Conservation (phyloP, 2,329 filamentous ascomycete species). For the Penicillium sp. region DNA sequence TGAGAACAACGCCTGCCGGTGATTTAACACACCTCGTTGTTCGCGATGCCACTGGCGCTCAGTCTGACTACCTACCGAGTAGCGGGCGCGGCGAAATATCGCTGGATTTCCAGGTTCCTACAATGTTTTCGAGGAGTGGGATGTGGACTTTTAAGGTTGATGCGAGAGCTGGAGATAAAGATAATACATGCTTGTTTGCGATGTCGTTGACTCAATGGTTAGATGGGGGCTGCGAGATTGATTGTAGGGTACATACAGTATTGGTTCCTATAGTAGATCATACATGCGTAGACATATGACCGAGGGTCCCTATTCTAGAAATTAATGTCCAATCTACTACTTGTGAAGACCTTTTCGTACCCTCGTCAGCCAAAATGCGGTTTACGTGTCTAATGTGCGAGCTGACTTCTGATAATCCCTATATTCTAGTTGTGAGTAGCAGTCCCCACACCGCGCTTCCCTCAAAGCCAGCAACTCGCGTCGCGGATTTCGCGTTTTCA, state of each 20-base stretch:
- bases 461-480: conserved; percentile 18
- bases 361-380: too few species aligned
- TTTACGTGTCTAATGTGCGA: not conserved
- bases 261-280: too few species aligned
- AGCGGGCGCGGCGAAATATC: conserved; percentile 19
- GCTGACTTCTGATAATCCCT: too few species aligned
- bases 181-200: conserved; percentile 24
- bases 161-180: conserved; percentile 19
- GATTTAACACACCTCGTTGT: conserved; percentile 19
- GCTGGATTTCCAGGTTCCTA: conserved; percentile 22
- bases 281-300: too few species aligned
- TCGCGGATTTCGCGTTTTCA: conserved; percentile 33
- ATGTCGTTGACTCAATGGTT: conserved; percentile 25
- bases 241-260: too few species aligned
- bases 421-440: not conserved
- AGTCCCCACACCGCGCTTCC: conserved; percentile 20
- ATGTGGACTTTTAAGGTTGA: conserved; percentile 26
- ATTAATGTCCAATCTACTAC: too few species aligned
- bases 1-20: conserved; percentile 20
- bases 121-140: conserved; percentile 22
- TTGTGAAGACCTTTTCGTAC: too few species aligned
- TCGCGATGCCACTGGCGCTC: conserved; percentile 17
- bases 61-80: conserved; percentile 23
- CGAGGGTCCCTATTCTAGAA: too few species aligned
- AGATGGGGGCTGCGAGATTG: conserved; percentile 17